These are phyloP conservation scores for Saccharomycopsis hybrid DNA, from an alignment of 1,139 yeast species.

Conservation along the genomic window DNA sequence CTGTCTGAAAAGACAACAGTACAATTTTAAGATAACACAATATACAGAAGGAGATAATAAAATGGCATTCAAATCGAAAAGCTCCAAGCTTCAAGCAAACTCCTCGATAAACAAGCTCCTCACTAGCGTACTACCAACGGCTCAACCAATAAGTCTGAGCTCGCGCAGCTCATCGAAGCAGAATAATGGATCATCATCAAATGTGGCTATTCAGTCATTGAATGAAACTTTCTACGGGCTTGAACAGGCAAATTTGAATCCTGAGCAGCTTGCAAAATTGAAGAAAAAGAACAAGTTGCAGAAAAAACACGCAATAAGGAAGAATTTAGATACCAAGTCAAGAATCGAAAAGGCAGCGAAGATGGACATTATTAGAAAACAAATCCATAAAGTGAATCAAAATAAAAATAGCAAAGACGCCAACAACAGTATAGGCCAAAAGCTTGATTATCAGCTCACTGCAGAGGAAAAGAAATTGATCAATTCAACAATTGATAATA, in stretches of 20 bases:
- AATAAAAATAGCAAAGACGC: not conserved
- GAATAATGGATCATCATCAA: slow-evolving; percentile 13
- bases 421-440: not conserved
- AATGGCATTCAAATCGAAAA: slow-evolving; percentile 28
- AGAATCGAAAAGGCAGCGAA: slow-evolving; percentile 45
- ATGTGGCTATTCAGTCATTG: slow-evolving; percentile 11
- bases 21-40: no score
- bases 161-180: slow-evolving; percentile 2
- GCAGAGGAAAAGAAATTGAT: slow-evolving; percentile 44
- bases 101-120: slow-evolving; percentile 39
- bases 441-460: slow-evolving; percentile 29
- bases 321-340: slow-evolving; percentile 33
- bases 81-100: slow-evolving; percentile 34
- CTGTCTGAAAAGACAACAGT: no score
- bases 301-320: slow-evolving; percentile 35
- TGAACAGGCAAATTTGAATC: slow-evolving; percentile 14
- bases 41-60: not conserved
- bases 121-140: slow-evolving; percentile 37
- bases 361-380: slow-evolving; percentile 43
- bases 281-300: slow-evolving; percentile 35
- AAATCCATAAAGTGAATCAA: slow-evolving; percentile 28
- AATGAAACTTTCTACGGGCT: slow-evolving; percentile 11
- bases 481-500: slow-evolving; percentile 42
- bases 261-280: slow-evolving; percentile 32
- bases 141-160: slow-evolving; percentile 11